Percentiles rank a stretch among this genome's conserved stretches.
Conservation (phyloP, 306 rosid genomes). For the Lathyrus aphaca region DNA sequence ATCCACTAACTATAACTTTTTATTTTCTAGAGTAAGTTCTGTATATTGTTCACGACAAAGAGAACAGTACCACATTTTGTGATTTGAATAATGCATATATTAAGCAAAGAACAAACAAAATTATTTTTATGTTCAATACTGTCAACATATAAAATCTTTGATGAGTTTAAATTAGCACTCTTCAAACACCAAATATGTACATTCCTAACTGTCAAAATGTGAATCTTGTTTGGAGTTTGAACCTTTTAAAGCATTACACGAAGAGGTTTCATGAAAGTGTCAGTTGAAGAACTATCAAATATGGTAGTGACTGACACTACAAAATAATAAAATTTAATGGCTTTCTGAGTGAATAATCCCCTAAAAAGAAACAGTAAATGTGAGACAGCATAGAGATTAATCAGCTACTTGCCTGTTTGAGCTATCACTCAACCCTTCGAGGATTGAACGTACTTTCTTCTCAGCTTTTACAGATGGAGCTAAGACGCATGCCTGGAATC, state of each 20-base stretch:
- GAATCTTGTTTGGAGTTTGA: slow-evolving; percentile 7
- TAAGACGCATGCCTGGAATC: slow-evolving; percentile 79
- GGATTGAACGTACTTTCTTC: slow-evolving; percentile 85
- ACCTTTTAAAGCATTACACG: slow-evolving; percentile 18
- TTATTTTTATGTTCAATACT: neutral
- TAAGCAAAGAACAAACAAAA: slow-evolving; percentile 11
- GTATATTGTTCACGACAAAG: slow-evolving; percentile 5
- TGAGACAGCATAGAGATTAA: slow-evolving; percentile 18
- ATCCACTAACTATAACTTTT: slow-evolving; percentile 2
- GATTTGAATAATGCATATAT: slow-evolving; percentile 19
- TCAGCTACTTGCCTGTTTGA: slow-evolving; percentile 71
- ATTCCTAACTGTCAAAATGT: neutral
- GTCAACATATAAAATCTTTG: neutral
- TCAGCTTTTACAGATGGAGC: slow-evolving; percentile 76
- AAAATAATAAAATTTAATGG: slow-evolving; percentile 13
- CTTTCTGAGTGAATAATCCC: slow-evolving; percentile 15
- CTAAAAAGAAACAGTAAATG: neutral
- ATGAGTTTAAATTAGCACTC: slow-evolving; percentile 9
- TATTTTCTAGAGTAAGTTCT: neutral
- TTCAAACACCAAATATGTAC: slow-evolving; percentile 5
- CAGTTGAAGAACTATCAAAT: slow-evolving; percentile 11
- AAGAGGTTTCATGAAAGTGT: slow-evolving; percentile 15
- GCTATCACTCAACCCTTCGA: slow-evolving; percentile 76
- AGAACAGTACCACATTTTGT: neutral
- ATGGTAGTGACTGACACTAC: neutral